Base-by-base conservation (phyloP, 108 stramenopile genomes). In the Cyclotella atomus region DNA sequence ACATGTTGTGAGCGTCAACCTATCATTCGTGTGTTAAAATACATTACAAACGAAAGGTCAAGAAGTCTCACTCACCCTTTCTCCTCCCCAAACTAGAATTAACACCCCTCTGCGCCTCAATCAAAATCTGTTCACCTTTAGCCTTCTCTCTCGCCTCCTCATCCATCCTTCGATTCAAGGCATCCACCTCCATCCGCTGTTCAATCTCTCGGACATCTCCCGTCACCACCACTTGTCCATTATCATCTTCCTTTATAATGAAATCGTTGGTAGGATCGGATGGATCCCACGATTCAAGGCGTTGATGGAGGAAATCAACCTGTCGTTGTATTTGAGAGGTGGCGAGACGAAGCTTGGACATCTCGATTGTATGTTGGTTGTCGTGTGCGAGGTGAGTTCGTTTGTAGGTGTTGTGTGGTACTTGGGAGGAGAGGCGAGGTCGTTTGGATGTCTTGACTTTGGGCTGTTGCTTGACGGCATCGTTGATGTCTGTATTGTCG, bases 241-340 rank as follows among this genome's bases (percentile, higher is more conserved):
- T 27, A 32, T 38, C 21, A 23, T 65, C 44, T 3, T 68, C 68
- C 76, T 91, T 89, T 47, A 41, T 36, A 12, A 41, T 41, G 7
- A 41, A 41, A 30, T 57, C 56, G n/a, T 57, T 30, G 10, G 56
- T 30, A 4, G 56, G 28, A 28, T 79, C 87, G 10, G 83, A 73
- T 16, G 89, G 86, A 74, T 95, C 94, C 94, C 94, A 95, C 16
- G 63, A 19, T 65, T 87, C 71, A 44, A 95, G 65, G 27, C 90
- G 77, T 23, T 79, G 52, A 60, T 75, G 65, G 19, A 90, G 54
- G 15, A 64, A 60, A 41, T 81, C 79, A 2, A 91, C 38, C 60
- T 85, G 56, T 23, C 94, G 88, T 64, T 93, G 77, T 1, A 82
- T 72, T 45, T 75, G 84, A 23, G 87, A 77, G n/a, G 87, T 88